Base-by-base conservation (phyloP, 768 basidiomycete genomes). In the Lyophyllum shimeji region DNA sequence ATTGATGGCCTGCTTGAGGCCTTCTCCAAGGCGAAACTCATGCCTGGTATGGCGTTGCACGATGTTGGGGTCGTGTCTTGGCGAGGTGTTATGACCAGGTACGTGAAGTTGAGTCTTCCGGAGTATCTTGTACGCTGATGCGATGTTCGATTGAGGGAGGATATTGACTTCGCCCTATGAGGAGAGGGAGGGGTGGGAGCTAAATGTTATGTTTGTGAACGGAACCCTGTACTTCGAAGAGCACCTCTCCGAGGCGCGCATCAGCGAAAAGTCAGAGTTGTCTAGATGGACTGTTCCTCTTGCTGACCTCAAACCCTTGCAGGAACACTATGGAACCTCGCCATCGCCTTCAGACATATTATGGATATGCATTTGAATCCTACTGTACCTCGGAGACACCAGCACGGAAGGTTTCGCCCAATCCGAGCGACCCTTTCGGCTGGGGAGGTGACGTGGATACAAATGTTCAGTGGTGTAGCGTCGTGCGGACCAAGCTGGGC, bases 1-100 rank as follows among this genome's bases (percentile, higher is more conserved):
- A 67, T 93, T 12, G 92, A 93, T 62, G 71, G 78, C 1, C 75
- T 94, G 37, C 73, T 95, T 57, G 76, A 70, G 56, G 90, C 85
- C 0, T 77, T 82, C 61, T 74, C 72, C 48, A 76, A 74, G 49
- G 72, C 76, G 55, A 77, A 76, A 52, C 69, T 67, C 57, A 63
- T 24, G 23, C 43, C 60, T 9, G 42, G 24, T 6, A 46, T 55
- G 9, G 37, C 42, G 17, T 48, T 61, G 48, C 74, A 72, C 23
- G 82, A 81, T 52, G 75, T 87, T 24, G 80, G 77, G 0, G 79
- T 87, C 25, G 76, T 90, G 50, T 74, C 80, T 9, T 95, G 92
- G 92, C 77, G 92, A 64, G 92, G 92, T 11, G 80, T 93, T 50
- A 83, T 93, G 78, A 93, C 93, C 57, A 93, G 86, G 89, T 92